These are phyloP conservation scores for Phoma sp. DNA, from an alignment of 2,329 filamentous ascomycete genomes.

Conservation along the genomic window DNA sequence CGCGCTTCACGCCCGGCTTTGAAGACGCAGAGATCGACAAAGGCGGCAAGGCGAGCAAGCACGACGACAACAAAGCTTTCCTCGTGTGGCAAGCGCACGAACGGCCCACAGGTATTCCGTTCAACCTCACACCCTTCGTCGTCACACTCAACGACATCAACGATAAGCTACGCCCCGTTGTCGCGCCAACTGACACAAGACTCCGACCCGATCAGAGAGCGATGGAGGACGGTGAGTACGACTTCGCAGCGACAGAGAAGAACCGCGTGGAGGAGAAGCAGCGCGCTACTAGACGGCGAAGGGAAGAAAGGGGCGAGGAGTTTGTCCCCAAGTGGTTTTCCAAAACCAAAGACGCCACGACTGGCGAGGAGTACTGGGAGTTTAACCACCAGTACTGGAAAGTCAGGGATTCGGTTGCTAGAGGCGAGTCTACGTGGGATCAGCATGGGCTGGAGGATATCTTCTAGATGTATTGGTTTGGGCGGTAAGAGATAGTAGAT, in stretches of 20 bases:
- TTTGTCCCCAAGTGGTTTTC: conserved; percentile 87
- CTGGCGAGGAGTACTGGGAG: conserved; percentile 89
- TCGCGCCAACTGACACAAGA: conserved; percentile 94
- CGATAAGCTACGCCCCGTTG: conserved; percentile 75
- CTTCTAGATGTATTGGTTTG: no score
- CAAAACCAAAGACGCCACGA: conserved; percentile 75
- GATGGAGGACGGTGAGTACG: conserved; percentile 99
- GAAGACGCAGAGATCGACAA: conserved; percentile 71
- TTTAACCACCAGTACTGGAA: conserved; percentile 92
- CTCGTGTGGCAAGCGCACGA: conserved; percentile 90
- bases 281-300: conserved; percentile 72
- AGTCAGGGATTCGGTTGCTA: conserved; percentile 70
- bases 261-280: conserved; percentile 93
- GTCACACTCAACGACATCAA: conserved; percentile 92
- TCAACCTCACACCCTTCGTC: conserved; percentile 96
- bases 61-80: conserved; percentile 78
- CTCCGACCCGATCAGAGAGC: conserved; percentile 92
- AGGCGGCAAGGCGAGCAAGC: conserved; percentile 52
- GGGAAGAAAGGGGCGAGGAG: conserved; percentile 81
- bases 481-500: no score
- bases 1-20: conserved; percentile 88
- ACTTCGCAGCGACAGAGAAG: conserved; percentile 91
- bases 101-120: conserved; percentile 84
- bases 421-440: conserved; percentile 70
- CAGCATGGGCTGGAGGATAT: conserved; percentile 73